These are phyloP conservation scores for Trichoderma polysporum DNA, from an alignment of 2,329 filamentous ascomycete genomes.

Conservation along the genomic window DNA sequence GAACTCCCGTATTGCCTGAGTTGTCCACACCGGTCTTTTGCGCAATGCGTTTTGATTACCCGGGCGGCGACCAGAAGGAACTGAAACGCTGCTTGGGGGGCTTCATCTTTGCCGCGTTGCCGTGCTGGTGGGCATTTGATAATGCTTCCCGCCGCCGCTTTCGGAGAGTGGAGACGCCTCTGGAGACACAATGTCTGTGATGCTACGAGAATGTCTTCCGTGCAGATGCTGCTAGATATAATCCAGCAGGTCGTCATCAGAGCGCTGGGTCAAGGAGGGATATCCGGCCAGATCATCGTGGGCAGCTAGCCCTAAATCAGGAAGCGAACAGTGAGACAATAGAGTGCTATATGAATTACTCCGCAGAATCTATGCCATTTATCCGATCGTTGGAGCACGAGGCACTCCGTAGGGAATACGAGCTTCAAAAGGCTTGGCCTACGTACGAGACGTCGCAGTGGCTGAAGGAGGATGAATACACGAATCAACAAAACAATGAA, in stretches of 20 bases:
- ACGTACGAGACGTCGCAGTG: not conserved
- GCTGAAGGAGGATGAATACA: not conserved
- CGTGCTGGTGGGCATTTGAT: not conserved
- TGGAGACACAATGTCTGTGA: not conserved
- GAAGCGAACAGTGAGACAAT: not conserved
- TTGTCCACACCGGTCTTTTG: not conserved
- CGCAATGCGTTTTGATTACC: not conserved
- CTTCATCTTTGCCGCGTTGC: constrained; percentile 7
- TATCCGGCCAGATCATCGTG: not conserved
- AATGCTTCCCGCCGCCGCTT: not conserved
- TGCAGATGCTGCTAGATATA: not conserved
- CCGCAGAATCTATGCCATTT: not conserved
- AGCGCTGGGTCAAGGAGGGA: not conserved
- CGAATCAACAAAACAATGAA: not conserved
- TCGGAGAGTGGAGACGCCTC: constrained; percentile 1
- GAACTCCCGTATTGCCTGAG: not conserved
- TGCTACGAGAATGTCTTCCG: not conserved
- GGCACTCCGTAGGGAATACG: too few species aligned
- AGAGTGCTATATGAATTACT: not conserved
- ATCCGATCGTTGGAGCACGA: not conserved
- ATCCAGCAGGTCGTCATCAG: not conserved
- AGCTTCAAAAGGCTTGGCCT: not conserved
- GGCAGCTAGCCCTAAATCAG: not conserved
- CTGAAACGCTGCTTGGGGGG: constrained; percentile 6
- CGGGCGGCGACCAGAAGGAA: not conserved